Percentiles rank a stretch among this genome's conserved stretches.
These are phyloP conservation scores for Russula griseocarnosa DNA, from an alignment of 768 basidiomycete species.

Conservation along the genomic window DNA sequence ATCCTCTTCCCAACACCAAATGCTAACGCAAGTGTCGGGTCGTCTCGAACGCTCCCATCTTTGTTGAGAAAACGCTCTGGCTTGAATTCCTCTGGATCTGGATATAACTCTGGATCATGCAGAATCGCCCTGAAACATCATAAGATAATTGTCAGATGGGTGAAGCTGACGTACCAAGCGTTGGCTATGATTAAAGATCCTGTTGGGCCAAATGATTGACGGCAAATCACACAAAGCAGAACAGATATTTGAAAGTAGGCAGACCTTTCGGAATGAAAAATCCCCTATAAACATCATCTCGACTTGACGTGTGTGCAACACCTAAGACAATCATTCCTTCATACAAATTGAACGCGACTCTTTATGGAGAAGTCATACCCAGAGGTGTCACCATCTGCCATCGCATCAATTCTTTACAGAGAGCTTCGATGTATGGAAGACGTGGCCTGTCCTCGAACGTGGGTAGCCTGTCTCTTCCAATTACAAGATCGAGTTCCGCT, in stretches of 20 bases:
- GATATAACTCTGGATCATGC: slow-evolving; percentile 15
- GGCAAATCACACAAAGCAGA: no score
- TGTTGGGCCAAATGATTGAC: neutral
- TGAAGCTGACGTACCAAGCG: slow-evolving; percentile 7
- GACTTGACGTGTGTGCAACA: neutral
- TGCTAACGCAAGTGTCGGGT: neutral
- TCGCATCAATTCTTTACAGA: neutral
- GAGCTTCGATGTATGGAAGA: neutral
- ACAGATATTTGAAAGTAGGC: neutral
- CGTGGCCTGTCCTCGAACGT: slow-evolving; percentile 29
- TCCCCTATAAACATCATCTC: slow-evolving; percentile 15
- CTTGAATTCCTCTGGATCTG: slow-evolving; percentile 25
- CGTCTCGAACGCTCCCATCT: slow-evolving; percentile 20
- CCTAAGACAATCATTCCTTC: neutral
- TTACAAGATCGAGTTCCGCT: slow-evolving; percentile 32
- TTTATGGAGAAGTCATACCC: neutral
- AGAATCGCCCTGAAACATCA: slow-evolving; percentile 16
- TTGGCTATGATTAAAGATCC: slow-evolving; percentile 13
- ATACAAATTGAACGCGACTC: neutral
- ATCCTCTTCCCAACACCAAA: slow-evolving; percentile 23
- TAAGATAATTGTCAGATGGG: neutral
- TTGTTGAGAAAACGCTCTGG: slow-evolving; percentile 26
- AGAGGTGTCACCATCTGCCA: slow-evolving; percentile 5
- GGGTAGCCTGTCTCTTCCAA: slow-evolving; percentile 32
- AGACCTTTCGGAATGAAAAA: slow-evolving; percentile 22